These are phyloP conservation scores for Globisporangium canariense DNA, from an alignment of 352 stramenopile genomes.

Conservation along the genomic window DNA sequence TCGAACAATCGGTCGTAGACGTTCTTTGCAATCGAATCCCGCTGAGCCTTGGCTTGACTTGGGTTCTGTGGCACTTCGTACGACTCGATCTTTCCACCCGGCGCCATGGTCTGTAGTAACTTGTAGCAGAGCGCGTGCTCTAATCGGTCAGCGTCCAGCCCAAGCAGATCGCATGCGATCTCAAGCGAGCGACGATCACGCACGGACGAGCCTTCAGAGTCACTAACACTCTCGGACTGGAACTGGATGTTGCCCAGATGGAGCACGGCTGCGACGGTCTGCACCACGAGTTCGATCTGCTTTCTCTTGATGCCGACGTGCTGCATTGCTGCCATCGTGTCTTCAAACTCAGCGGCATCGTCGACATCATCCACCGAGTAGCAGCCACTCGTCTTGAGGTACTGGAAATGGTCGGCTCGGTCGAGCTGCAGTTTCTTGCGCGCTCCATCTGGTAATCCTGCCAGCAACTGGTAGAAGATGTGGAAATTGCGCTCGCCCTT, in stretches of 20 bases:
- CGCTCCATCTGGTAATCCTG: slow-evolving; percentile 54
- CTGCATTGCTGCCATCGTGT: slow-evolving; percentile 85
- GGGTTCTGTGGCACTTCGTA: slow-evolving; percentile 86
- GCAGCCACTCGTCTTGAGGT: slow-evolving; percentile 87
- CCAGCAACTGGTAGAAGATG: slow-evolving; percentile 93
- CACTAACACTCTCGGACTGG: slow-evolving; percentile 47
- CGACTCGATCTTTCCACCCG: slow-evolving; percentile 76
- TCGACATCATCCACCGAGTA: slow-evolving; percentile 90
- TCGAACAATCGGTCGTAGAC: slow-evolving; percentile 96
- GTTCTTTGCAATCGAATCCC: slow-evolving; percentile 95
- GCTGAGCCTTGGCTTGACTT: slow-evolving; percentile 87
- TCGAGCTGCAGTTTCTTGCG: slow-evolving; percentile 73
- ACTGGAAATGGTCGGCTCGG: slow-evolving; percentile 75
- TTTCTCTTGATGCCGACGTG: slow-evolving; percentile 88
- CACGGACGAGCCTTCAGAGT: slow-evolving; percentile 69
- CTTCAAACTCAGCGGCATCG: slow-evolving; percentile 88
- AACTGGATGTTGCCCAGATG: slow-evolving; percentile 83
- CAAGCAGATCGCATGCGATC: slow-evolving; percentile 63
- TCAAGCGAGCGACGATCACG: slow-evolving; percentile 49
- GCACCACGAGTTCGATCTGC: slow-evolving; percentile 86
- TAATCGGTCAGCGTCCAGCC: slow-evolving; percentile 54
- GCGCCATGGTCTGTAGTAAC: slow-evolving; percentile 84
- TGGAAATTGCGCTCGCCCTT: slow-evolving; percentile 93
- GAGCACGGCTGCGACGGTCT: slow-evolving; percentile 74
- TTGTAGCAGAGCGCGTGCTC: slow-evolving; percentile 83